Percentiles rank a stretch among this genome's conserved stretches.
Evolutionary conservation across 495 filamentous ascomycete genomes (phyloP).

Genomic region (Penicillium mononematosum): DNA sequence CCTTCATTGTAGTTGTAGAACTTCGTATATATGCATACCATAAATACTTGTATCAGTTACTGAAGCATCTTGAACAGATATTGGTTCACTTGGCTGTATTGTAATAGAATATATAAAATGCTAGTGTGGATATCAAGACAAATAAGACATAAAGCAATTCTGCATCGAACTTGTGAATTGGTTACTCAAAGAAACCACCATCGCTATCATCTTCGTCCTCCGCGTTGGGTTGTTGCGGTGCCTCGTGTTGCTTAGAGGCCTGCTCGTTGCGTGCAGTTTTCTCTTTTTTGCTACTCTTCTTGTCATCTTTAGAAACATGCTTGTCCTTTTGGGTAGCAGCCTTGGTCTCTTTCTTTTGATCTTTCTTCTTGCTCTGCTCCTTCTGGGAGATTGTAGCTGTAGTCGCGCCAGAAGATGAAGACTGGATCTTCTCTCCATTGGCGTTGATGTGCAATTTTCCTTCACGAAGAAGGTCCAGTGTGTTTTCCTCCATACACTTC

Average conservation of each 20-base stretch:
- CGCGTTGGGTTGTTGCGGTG: constrained; percentile 4
- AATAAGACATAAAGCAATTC: constrained; percentile 12
- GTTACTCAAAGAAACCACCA: constrained; percentile 54
- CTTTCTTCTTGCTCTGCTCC: constrained; percentile 19
- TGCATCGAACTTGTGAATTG: constrained; percentile 3
- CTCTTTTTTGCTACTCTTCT: constrained; percentile 15
- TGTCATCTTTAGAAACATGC: constrained; percentile 8
- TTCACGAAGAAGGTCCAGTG: constrained; percentile 54
- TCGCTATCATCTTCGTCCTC: constrained; percentile 49
- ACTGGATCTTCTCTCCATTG: constrained; percentile 24
- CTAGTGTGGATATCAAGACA: constrained; percentile 26
- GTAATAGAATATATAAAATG: constrained; percentile 10
- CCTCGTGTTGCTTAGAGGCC: constrained; percentile 13
- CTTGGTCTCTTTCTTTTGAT: constrained; percentile 15
- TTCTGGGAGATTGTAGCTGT: constrained; percentile 5
- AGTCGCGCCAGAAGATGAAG: not conserved
- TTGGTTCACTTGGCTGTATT: not conserved
- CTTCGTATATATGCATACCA: no score
- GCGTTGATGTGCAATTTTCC: constrained; percentile 42
- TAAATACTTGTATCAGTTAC: no score
- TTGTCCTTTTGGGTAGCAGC: constrained; percentile 6
- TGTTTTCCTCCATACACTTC: constrained; percentile 64
- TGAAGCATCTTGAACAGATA: not conserved
- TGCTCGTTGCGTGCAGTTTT: constrained; percentile 15
- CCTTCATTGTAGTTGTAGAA: no score